phyloP scores from a whole-genome alignment of 2,329 filamentous ascomycete genomes.

The Coleophoma crateriformis region DNA sequence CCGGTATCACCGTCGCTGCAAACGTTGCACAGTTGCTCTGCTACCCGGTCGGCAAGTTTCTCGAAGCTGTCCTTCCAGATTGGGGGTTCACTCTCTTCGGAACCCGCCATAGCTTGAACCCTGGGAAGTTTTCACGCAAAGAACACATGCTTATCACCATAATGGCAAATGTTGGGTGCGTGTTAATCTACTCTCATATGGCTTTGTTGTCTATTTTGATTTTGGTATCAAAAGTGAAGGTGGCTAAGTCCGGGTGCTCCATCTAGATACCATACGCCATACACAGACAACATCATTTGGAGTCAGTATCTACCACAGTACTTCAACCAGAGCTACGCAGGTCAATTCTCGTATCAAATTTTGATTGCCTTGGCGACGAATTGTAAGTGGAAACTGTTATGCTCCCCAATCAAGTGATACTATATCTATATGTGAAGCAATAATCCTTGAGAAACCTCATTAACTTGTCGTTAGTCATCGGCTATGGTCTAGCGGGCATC shows the following conservation, averaged over 20 bases:
- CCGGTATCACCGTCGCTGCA: constrained; percentile 9
- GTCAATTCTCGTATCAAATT: constrained; percentile 43
- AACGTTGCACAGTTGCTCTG: constrained; percentile 15
- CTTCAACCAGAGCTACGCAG: constrained; percentile 45
- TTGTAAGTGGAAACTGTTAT: constrained; percentile 11
- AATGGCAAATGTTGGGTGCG: constrained; percentile 41
- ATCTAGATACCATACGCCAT: constrained; percentile 27
- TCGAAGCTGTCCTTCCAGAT: constrained; percentile 46
- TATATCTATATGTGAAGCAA: too few relatives aligned
- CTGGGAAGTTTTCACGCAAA: constrained; percentile 59
- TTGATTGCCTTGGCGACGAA: constrained; percentile 44
- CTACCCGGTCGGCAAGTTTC: constrained; percentile 47
- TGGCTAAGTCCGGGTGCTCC: too few relatives aligned
- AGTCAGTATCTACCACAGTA: constrained; percentile 42
- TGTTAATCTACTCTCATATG: too few relatives aligned
- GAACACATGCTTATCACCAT: constrained; percentile 62
- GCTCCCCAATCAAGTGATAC: too few relatives aligned
- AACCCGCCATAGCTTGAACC: constrained; percentile 38
- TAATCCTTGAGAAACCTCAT: too few relatives aligned
- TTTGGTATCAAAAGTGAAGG: too few relatives aligned
- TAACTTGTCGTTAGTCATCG: constrained; percentile 30
- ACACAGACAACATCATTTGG: constrained; percentile 45
- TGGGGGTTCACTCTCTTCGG: constrained; percentile 40
- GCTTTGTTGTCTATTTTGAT: too few relatives aligned
- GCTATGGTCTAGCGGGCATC: constrained; percentile 48